Conservation (phyloP, 2,329 filamentous ascomycete species). For the Aspergillus quadricinctus region DNA sequence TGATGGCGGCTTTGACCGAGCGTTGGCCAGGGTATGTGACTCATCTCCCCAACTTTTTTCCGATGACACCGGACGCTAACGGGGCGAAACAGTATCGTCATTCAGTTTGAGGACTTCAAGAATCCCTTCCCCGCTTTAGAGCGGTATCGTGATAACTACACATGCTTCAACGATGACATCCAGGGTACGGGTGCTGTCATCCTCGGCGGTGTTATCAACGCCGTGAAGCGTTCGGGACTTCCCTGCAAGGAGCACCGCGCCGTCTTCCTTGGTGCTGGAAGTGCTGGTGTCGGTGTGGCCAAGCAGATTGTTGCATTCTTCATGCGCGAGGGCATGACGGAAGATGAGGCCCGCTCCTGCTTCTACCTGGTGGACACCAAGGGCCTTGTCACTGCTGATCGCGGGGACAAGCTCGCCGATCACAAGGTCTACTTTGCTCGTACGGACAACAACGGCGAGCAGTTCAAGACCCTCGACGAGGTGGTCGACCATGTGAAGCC, state of each 20-base stretch:
- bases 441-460: constrained; percentile 60
- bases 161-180: constrained; percentile 98
- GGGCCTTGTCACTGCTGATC: constrained; percentile 88
- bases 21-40: constrained; percentile 60
- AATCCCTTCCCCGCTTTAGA: constrained; percentile 93
- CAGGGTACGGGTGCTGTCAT: constrained; percentile 96
- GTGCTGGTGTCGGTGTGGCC: constrained; percentile 92
- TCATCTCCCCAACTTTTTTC: constrained; percentile 35
- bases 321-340: constrained; percentile 82
- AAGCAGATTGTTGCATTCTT: constrained; percentile 98
- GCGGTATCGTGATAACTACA: constrained; percentile 81
- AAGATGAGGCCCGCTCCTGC: constrained; percentile 80
- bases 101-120: constrained; percentile 98
- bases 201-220: constrained; percentile 71
- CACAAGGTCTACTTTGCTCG: constrained; percentile 71
- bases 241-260: constrained; percentile 86
- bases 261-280: constrained; percentile 94
- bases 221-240: constrained; percentile 78
- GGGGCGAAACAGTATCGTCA: constrained; percentile 54
- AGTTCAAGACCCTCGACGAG: constrained; percentile 75
- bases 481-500: constrained; percentile 94
- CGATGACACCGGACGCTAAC: constrained; percentile 19
- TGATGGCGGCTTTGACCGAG: constrained; percentile 88
- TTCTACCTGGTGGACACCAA: constrained; percentile 98
- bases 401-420: constrained; percentile 87